Conservation (phyloP, 1,139 yeast genomes). For the Suhomyces atakaporum region DNA sequence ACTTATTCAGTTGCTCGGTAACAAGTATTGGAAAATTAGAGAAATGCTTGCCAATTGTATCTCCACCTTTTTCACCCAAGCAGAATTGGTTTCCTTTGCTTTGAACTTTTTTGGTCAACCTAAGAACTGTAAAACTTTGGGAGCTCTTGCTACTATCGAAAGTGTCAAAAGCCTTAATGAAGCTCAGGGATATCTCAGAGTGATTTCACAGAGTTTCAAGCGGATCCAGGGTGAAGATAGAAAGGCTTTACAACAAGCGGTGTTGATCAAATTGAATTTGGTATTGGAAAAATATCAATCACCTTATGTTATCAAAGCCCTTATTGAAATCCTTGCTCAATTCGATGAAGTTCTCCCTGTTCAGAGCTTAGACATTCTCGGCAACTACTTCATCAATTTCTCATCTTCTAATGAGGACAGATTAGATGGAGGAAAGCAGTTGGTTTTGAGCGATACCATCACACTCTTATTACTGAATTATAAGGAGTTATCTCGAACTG, state of each 20-base stretch:
- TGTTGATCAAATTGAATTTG: conserved; percentile 1
- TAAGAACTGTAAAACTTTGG: neutral
- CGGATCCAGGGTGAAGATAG: neutral
- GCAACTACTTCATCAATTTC: conserved; percentile 27
- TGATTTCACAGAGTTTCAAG: conserved; percentile 3
- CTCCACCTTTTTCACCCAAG: conserved; percentile 47
- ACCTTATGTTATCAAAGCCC: conserved; percentile 33
- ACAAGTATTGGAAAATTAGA: conserved; percentile 76
- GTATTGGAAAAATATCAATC: conserved; percentile 3
- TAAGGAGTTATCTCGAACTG: conserved; percentile 1
- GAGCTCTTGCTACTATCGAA: neutral
- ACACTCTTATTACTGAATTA: conserved; percentile 27
- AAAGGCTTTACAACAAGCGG: neutral
- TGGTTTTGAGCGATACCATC: conserved; percentile 38
- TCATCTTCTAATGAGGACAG: conserved; percentile 3
- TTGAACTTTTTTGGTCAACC: conserved; percentile 2
- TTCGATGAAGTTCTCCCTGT: conserved; percentile 7
- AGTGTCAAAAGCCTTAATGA: conserved; percentile 3
- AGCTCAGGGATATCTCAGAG: conserved; percentile 9
- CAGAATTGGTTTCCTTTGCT: conserved; percentile 17
- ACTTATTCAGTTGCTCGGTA: conserved; percentile 16
- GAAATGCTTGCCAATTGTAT: conserved; percentile 81
- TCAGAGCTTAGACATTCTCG: conserved; percentile 14
- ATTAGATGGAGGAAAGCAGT: conserved; percentile 46
- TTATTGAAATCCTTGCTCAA: conserved; percentile 27